These are phyloP conservation scores for Penicillium lagena DNA, from an alignment of 495 filamentous ascomycete genomes.

Conservation along the genomic window DNA sequence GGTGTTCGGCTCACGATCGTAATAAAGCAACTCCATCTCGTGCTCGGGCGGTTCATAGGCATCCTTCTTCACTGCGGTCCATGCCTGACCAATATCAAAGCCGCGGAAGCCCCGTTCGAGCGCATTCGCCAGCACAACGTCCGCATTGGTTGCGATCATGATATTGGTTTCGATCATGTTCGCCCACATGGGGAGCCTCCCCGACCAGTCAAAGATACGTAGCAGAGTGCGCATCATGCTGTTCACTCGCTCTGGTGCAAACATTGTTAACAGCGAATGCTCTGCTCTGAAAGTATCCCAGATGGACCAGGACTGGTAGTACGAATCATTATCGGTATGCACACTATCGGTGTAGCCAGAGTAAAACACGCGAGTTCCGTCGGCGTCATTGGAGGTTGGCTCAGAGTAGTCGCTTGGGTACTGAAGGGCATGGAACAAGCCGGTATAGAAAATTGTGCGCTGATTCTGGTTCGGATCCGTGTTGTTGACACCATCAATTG, in stretches of 20 bases:
- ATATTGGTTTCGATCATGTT: conserved; percentile 23
- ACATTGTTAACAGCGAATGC: conserved; percentile 15
- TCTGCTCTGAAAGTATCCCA: conserved; percentile 25
- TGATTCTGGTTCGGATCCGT: conserved; percentile 16
- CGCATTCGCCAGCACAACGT: conserved; percentile 18
- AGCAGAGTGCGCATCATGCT: conserved; percentile 22
- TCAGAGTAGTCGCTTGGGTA: conserved; percentile 23
- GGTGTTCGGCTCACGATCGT: conserved; percentile 19
- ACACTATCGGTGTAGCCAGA: conserved; percentile 21
- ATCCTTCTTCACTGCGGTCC: conserved; percentile 17
- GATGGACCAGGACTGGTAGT: conserved; percentile 26
- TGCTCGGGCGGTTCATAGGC: conserved; percentile 17
- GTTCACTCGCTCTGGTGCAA: conserved; percentile 20
- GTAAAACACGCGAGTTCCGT: conserved; percentile 7
- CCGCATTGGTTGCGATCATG: conserved; percentile 25
- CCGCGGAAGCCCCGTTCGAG: conserved; percentile 17
- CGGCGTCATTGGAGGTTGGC: conserved; percentile 6
- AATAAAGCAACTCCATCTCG: conserved; percentile 15
- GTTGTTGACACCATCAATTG: conserved; percentile 14
- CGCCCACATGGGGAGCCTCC: conserved; percentile 23
- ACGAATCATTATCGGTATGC: conserved; percentile 14
- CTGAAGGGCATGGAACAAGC: conserved; percentile 18
- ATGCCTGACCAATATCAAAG: conserved; percentile 15
- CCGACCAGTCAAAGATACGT: conserved; percentile 20
- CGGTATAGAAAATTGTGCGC: conserved; percentile 18